Evolutionary conservation across 2,329 filamentous ascomycete species (phyloP), one percentile per base, ranked within the genome.

Genomic region (Microsporum audouinii): DNA sequence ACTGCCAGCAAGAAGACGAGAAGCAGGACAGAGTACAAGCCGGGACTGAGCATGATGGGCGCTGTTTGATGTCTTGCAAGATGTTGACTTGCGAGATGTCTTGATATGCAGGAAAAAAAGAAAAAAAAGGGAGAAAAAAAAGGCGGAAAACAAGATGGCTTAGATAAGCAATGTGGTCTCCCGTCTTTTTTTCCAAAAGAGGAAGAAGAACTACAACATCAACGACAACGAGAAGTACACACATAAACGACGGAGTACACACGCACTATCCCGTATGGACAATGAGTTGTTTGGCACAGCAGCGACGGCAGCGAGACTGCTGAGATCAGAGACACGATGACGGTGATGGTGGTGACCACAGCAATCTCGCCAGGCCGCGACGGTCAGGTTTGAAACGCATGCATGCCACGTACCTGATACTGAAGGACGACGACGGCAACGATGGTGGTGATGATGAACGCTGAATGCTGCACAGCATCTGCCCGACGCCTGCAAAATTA

Each of bases 401-500:
- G 49, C 49, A 53, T 33, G 49, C 49, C 49, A 53, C 49, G 49
- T 53, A 53, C 49, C 43, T 47, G 43, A n/a, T n/a, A 45, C 10
- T 5, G 41, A 27, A 51, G 45, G 17, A 23, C 23, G 45, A 49
- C 27, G 31, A 31, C 23, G 27, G 27, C 47, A 17, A 31, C 27
- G 47, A 29, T 34, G 17, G 27, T 53, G 39, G n/a, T 53, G 27
- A 33, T 53, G 49, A 3, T 53, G 12, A 27, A 29, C 33, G 6
- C 12, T 17, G 49, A 33, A 53, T 31, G 49, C 23, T 53, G 27
- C 49, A 53, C 49, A 53, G 49, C 49, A 53, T 53, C 49, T 53
- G 49, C 49, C 49, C 49, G 49, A 53, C 49, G 49, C 49, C 49
- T 53, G 49, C 27, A 53, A 23, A 23, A 23, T 23, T 43, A n/a